A percentile compares a stretch with the other conserved stretches of the same genome.
phyloP scores from a whole-genome alignment of 2,329 filamentous ascomycete species.

The Fusarium gaditjirri region DNA sequence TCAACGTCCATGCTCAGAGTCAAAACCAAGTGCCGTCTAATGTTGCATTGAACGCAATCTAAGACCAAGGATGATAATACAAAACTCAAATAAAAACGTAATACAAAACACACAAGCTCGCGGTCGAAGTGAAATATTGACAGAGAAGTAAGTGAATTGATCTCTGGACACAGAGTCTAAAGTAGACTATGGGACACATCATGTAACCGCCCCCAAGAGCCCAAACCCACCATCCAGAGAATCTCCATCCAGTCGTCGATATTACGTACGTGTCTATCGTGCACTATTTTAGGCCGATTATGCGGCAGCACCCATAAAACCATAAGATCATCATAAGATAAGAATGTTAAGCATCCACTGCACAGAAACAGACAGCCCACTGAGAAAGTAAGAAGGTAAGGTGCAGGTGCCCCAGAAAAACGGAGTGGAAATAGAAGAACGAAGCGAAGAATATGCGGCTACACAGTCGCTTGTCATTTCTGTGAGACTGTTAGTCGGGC shows the following conservation, averaged over 20 bases:
- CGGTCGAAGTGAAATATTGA: neutral
- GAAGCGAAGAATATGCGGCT: slow-evolving; percentile 14
- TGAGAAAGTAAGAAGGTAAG: slow-evolving; percentile 23
- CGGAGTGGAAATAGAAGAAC: slow-evolving; percentile 14
- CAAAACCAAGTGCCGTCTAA: neutral
- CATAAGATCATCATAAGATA: slow-evolving; percentile 26
- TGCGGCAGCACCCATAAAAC: slow-evolving; percentile 28
- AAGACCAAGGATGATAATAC: neutral
- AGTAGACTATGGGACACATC: slow-evolving; percentile 25
- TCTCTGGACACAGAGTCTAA: slow-evolving; percentile 10
- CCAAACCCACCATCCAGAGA: slow-evolving; percentile 2
- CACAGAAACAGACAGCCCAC: slow-evolving; percentile 20
- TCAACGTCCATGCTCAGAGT: neutral
- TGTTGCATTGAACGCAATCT: neutral
- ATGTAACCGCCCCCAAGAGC: neutral
- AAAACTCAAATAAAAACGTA: neutral
- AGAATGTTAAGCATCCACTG: slow-evolving; percentile 18
- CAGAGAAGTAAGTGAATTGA: slow-evolving; percentile 16
- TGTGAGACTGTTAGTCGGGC: neutral
- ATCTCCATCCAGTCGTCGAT: slow-evolving; percentile 31
- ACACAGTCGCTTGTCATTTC: slow-evolving; percentile 14
- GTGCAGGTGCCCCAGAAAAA: slow-evolving; percentile 8
- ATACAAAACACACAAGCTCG: neutral
- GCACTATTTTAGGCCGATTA: slow-evolving; percentile 19
- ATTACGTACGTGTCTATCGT: slow-evolving; percentile 32